Conservation (phyloP, 2,329 filamentous ascomycete species). For the Chaetomium sp. region DNA sequence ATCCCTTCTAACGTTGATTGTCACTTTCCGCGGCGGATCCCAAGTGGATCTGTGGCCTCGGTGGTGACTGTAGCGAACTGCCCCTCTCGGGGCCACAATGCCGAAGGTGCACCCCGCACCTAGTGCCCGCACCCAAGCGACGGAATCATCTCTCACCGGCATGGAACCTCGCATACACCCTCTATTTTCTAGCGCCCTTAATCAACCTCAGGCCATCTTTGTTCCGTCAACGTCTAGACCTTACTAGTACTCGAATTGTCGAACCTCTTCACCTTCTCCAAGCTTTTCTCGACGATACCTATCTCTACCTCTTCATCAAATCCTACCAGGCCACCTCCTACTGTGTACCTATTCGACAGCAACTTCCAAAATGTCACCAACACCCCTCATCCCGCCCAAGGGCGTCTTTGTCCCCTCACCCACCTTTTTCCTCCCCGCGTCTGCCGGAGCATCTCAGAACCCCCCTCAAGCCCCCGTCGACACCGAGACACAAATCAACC, state of each 20-base stretch:
- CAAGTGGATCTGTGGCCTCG: slow-evolving; percentile 18
- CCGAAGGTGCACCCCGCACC: slow-evolving; percentile 22
- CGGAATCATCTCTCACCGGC: background rate
- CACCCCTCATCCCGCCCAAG: slow-evolving; percentile 54
- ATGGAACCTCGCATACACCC: background rate
- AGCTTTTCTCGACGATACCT: background rate
- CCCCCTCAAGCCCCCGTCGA: slow-evolving; percentile 56
- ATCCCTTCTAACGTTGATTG: background rate
- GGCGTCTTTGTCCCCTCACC: slow-evolving; percentile 64
- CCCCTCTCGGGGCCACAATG: slow-evolving; percentile 11
- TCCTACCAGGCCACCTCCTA: background rate
- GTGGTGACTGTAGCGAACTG: slow-evolving; percentile 19
- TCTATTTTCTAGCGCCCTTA: background rate
- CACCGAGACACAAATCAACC: slow-evolving; percentile 57
- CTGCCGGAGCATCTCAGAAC: slow-evolving; percentile 42
- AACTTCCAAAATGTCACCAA: slow-evolving; percentile 60
- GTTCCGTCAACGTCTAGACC: background rate
- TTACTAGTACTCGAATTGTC: no score
- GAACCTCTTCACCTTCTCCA: background rate
- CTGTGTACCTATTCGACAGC: background rate
- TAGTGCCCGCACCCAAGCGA: slow-evolving; percentile 7
- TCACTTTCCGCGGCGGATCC: background rate
- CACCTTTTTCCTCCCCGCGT: slow-evolving; percentile 60
- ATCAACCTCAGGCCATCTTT: background rate
- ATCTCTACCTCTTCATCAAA: background rate